Conservation (phyloP, 2,329 filamentous ascomycete species). For the Pseudohalonectria lignicola region DNA sequence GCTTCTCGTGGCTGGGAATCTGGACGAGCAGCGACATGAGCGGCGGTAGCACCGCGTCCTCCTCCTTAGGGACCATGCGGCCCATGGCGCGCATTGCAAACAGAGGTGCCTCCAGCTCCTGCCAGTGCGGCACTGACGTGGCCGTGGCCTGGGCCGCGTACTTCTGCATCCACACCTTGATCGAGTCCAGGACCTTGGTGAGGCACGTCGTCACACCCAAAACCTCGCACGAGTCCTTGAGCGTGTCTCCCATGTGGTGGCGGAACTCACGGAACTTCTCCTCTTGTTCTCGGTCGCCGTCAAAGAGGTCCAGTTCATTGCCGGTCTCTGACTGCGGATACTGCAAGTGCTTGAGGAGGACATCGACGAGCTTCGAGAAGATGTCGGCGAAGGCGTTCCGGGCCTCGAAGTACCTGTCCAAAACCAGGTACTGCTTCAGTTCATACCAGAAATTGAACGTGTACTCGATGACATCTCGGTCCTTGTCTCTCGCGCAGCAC, state of each 20-base stretch:
- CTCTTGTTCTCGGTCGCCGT: conserved; percentile 89
- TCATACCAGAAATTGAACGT: conserved; percentile 99
- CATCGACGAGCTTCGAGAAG: conserved; percentile 82
- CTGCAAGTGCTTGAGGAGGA: conserved; percentile 83
- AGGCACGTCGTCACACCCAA: conserved; percentile 89
- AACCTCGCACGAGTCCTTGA: conserved; percentile 95
- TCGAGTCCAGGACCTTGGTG: conserved; percentile 74
- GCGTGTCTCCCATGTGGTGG: conserved; percentile 92
- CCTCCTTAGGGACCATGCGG: conserved; percentile 85
- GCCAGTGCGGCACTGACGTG: conserved; percentile 82
- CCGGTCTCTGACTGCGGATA: conserved; percentile 69
- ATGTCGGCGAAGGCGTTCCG: conserved; percentile 67
- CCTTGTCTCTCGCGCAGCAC: conserved; percentile 76
- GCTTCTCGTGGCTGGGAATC: conserved; percentile 91
- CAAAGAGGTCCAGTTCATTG: conserved; percentile 76
- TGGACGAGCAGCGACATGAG: conserved; percentile 90
- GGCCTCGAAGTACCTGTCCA: conserved; percentile 81
- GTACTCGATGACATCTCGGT: conserved; percentile 82
- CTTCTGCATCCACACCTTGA: conserved; percentile 78
- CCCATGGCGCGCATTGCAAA: conserved; percentile 96
- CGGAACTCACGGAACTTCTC: conserved; percentile 96
- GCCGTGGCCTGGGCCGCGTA: conserved; percentile 67
- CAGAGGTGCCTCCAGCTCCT: conserved; percentile 86
- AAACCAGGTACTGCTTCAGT: conserved; percentile 86
- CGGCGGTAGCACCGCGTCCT: conserved; percentile 76